A percentile compares a stretch with the other conserved stretches of the same genome.
phyloP scores from a whole-genome alignment of 2,329 filamentous ascomycete genomes.

The Fusarium coffeatum region DNA sequence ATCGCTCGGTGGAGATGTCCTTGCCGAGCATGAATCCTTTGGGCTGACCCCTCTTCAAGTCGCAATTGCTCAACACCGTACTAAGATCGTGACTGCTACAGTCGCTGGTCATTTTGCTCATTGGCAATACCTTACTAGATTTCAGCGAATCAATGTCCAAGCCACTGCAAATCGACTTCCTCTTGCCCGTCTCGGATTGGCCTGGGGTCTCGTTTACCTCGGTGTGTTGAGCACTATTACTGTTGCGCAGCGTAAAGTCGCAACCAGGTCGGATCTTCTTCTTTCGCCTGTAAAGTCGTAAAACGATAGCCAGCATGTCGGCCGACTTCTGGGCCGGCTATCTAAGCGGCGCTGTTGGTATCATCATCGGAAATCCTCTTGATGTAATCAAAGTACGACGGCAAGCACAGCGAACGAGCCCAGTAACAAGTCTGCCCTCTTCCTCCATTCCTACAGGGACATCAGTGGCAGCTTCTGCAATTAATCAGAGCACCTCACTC shows the following conservation, averaged over 20 bases:
- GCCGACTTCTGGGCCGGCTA: conserved; percentile 96
- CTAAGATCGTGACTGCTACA: conserved; percentile 40
- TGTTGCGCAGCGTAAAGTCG: conserved; percentile 38
- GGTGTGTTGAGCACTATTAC: conserved; percentile 42
- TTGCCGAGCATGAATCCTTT: conserved; percentile 45
- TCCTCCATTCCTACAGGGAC: conserved; percentile 15
- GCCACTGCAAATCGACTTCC: conserved; percentile 33
- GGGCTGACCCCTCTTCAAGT: conserved; percentile 46
- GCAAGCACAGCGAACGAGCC: conserved; percentile 65
- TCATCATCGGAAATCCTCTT: conserved; percentile 89
- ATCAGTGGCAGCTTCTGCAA: conserved; percentile 11
- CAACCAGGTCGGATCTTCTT: conserved; percentile 21
- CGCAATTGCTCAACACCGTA: conserved; percentile 40
- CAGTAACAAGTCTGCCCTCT: conserved; percentile 24
- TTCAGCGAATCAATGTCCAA: conserved; percentile 35
- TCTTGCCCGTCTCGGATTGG: conserved; percentile 40
- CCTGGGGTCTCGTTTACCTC: conserved; percentile 42
- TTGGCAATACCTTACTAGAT: conserved; percentile 43
- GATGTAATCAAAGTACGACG: conserved; percentile 74
- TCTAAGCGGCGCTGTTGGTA: conserved; percentile 84
- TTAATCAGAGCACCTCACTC: conserved; percentile 8
- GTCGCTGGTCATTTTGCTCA: conserved; percentile 44
- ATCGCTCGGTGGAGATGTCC: conserved; percentile 39
- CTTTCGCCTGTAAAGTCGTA: conserved; percentile 14
- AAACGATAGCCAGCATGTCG: conserved; percentile 67